Conservation (phyloP, 495 filamentous ascomycete species). For the Penicillium tannophilum region DNA sequence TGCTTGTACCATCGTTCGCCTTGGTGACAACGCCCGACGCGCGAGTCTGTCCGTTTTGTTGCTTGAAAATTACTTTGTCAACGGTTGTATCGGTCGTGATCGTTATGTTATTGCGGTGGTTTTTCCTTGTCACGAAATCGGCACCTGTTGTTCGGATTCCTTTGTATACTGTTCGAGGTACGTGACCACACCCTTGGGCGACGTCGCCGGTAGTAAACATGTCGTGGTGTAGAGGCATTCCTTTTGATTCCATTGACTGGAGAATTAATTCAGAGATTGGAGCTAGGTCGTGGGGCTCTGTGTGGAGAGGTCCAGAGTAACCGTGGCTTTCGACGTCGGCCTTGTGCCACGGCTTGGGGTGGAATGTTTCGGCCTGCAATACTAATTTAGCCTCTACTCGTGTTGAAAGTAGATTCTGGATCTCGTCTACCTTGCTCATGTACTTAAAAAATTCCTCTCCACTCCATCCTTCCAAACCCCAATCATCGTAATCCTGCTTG, state of each 20-base stretch:
- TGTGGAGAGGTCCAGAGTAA: constrained; percentile 46
- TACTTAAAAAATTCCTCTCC: constrained; percentile 55
- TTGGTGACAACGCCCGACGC: constrained; percentile 33
- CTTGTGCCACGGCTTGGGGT: constrained; percentile 47
- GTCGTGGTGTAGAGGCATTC: constrained; percentile 48
- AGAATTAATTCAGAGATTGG: constrained; percentile 51
- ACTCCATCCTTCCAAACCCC: constrained; percentile 56
- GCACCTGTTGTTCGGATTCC: constrained; percentile 51
- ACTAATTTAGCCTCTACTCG: not conserved
- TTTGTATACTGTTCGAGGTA: constrained; percentile 49
- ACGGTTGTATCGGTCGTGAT: constrained; percentile 42
- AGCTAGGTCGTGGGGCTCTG: constrained; percentile 50
- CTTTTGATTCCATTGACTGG: constrained; percentile 48
- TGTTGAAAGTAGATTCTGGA: not conserved
- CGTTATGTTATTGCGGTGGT: constrained; percentile 38
- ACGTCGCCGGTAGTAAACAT: constrained; percentile 53
- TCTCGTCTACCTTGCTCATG: constrained; percentile 48
- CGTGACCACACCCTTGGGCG: constrained; percentile 55
- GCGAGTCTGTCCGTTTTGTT: constrained; percentile 16
- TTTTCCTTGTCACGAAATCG: constrained; percentile 47
- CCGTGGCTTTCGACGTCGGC: constrained; percentile 42
- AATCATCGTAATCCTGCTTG: constrained; percentile 64
- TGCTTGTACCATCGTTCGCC: constrained; percentile 30
- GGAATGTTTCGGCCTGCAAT: constrained; percentile 49
- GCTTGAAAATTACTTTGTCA: constrained; percentile 34